Evolutionary conservation across 208 protist genomes (phyloP).

Genomic region (Polymyxa betae): DNA sequence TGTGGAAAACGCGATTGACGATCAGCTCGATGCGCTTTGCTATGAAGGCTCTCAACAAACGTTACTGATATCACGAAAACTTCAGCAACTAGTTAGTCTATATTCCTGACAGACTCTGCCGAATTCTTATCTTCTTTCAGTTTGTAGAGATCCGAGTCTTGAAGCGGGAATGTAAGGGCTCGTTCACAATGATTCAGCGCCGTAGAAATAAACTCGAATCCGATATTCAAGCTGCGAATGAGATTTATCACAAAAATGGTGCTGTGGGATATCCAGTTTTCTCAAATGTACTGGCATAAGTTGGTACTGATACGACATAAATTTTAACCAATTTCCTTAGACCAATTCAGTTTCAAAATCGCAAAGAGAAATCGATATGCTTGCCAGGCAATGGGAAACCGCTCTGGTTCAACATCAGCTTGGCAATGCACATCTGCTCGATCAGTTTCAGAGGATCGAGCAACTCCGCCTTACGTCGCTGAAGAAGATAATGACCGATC

Average conservation of each 20-base stretch:
- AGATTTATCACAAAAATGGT: not conserved
- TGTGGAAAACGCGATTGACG: not conserved
- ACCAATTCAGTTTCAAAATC: not conserved
- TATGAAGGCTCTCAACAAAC: not conserved
- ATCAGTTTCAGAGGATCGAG: slow-evolving; percentile 51
- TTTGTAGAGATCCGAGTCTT: not conserved
- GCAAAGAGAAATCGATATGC: slow-evolving; percentile 4
- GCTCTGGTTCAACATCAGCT: slow-evolving; percentile 23
- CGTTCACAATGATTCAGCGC: slow-evolving; percentile 6
- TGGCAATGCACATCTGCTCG: slow-evolving; percentile 22
- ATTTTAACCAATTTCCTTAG: not conserved
- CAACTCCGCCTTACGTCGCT: not conserved
- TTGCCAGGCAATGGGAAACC: slow-evolving; percentile 21
- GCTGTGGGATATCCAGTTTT: not conserved
- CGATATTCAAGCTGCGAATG: not conserved
- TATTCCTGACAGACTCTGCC: not conserved
- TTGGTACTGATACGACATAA: not conserved
- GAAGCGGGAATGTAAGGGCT: slow-evolving; percentile 48
- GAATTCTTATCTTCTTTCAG: not conserved
- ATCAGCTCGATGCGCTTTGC: not conserved
- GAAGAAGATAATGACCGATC: not conserved
- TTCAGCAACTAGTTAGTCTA: not conserved
- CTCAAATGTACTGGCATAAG: not conserved
- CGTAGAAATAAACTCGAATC: slow-evolving; percentile 17
- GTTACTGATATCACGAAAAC: not conserved